Base-by-base conservation (phyloP, 2,329 filamentous ascomycete genomes). In the Akanthomyces lecanii region DNA sequence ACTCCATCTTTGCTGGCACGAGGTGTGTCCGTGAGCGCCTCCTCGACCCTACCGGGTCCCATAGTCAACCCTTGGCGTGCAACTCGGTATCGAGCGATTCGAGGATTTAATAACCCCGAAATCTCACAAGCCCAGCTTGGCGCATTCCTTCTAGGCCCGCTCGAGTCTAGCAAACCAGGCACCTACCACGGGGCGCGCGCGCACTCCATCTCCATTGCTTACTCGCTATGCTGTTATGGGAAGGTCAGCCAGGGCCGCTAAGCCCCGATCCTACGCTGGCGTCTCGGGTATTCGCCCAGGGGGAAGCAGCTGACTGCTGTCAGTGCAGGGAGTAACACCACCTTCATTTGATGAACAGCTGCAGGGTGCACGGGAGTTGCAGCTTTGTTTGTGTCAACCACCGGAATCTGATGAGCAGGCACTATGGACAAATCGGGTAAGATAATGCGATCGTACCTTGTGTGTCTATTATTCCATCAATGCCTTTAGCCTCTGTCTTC, bases 61-160 rank as follows among this genome's bases (percentile, higher is more conserved):
- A 42, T 55, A 6, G 33, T 23, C 21, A 45, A 30, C 18, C 25
- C 48, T 53, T 36, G 48, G 47, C 33, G 28, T 44, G 56, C 30
- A 28, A 51, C 56, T 42, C 33, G 36, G 25, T n/a, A 45, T 61
- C 48, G 40, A 54, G 40, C 50, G 50, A 61, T 61, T 61, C 59
- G 59, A 61, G 59, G 59, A 48, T 54, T 48, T 54, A 61, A 40
- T 54, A 54, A 54, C 8, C 40, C 59, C 59, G 59, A 54, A 60
- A 61, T 47, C 50, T 61, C 59, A 45, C 57, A 45, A 25, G 25
- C 38, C 47, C 36, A 60, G 16, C 47, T 51, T 23, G 57, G 47
- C 57, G 23, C 21, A 12, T 53, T 53, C 6, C 21, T 25, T 4
- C 45, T 51, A 51, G 56, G 23, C 56, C 36, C 33, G 21, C 56